A percentile compares a stretch with the other conserved stretches of the same genome.
phyloP scores from a whole-genome alignment of 1,284 basidiomycete species.

The Moesziomyces sp. region DNA sequence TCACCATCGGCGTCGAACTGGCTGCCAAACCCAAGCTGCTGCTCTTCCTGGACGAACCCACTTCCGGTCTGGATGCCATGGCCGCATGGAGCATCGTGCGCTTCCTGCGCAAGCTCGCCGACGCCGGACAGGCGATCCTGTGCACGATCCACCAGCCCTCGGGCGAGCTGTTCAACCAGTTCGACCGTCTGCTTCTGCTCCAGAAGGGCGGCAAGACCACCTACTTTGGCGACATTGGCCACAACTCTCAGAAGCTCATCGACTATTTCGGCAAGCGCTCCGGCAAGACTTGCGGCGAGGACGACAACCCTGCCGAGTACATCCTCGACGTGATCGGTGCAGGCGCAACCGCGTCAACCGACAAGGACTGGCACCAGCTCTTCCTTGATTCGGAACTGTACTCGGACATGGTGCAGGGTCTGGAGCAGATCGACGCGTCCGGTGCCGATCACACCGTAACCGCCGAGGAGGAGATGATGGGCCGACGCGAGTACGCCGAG shows the following conservation, averaged over 20 bases:
- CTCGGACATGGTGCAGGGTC: constrained; percentile 30
- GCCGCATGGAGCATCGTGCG: constrained; percentile 60
- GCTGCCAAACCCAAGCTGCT: constrained; percentile 59
- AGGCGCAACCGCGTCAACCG: constrained; percentile 56
- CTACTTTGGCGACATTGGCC: constrained; percentile 78
- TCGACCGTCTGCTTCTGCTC: constrained; percentile 57
- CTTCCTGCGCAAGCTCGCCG: constrained; percentile 66
- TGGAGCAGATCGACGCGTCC: constrained; percentile 22
- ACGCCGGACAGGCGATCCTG: constrained; percentile 64
- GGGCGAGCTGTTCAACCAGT: constrained; percentile 56
- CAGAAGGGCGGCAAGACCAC: constrained; percentile 58
- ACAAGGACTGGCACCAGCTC: constrained; percentile 61
- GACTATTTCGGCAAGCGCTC: constrained; percentile 78
- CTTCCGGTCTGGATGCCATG: constrained; percentile 56
- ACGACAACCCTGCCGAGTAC: constrained; percentile 61
- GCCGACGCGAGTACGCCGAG: constrained; percentile 61
- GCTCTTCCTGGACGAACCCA: constrained; percentile 65
- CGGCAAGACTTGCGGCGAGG: constrained; percentile 69
- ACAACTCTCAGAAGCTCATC: constrained; percentile 73
- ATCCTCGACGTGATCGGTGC: constrained; percentile 64
- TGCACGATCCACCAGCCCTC: constrained; percentile 69
- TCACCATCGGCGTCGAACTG: constrained; percentile 62
- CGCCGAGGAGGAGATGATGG: constrained; percentile 51
- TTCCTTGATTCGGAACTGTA: constrained; percentile 47
- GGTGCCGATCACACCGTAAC: constrained; percentile 5